Percentiles rank a stretch among this genome's conserved stretches.
phyloP scores from a whole-genome alignment of 2,329 filamentous ascomycete species.

The Hymenoscyphus infarciens region DNA sequence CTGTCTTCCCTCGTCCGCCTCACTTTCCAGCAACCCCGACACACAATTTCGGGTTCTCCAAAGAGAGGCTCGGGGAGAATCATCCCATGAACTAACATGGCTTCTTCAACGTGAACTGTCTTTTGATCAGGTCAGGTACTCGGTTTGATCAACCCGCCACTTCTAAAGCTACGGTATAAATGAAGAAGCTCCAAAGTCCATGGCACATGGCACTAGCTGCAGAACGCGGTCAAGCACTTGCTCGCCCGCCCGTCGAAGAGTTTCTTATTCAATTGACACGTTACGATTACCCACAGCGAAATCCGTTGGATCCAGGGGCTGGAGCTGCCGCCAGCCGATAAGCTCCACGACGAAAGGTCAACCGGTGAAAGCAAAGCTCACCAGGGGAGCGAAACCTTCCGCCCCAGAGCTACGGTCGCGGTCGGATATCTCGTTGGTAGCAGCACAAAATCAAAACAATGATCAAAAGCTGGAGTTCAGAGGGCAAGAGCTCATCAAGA shows the following conservation, averaged over 20 bases:
- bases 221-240: slow-evolving; percentile 9
- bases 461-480: slow-evolving; percentile 7
- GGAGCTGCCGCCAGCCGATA: slow-evolving; percentile 1
- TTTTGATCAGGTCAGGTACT: slow-evolving; percentile 7
- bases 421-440: neutral
- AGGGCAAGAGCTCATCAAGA: slow-evolving; percentile 1
- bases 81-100: neutral
- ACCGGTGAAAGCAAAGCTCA: neutral
- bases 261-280: neutral
- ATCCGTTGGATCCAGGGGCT: neutral
- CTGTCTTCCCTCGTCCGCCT: slow-evolving; percentile 12
- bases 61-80: neutral
- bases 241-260: slow-evolving; percentile 9
- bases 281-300: slow-evolving; percentile 4
- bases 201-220: slow-evolving; percentile 15
- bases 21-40: slow-evolving; percentile 3
- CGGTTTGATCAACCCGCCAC: slow-evolving; percentile 1
- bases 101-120: neutral
- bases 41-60: slow-evolving; percentile 7
- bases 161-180: slow-evolving; percentile 3
- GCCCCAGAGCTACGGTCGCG: neutral
- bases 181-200: slow-evolving; percentile 11
- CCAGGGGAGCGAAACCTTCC: neutral
- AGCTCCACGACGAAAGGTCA: neutral
- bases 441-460: slow-evolving; percentile 11